These are phyloP conservation scores for Chlorella variabilis DNA, from an alignment of 163 green algal species.

Conservation along the genomic window DNA sequence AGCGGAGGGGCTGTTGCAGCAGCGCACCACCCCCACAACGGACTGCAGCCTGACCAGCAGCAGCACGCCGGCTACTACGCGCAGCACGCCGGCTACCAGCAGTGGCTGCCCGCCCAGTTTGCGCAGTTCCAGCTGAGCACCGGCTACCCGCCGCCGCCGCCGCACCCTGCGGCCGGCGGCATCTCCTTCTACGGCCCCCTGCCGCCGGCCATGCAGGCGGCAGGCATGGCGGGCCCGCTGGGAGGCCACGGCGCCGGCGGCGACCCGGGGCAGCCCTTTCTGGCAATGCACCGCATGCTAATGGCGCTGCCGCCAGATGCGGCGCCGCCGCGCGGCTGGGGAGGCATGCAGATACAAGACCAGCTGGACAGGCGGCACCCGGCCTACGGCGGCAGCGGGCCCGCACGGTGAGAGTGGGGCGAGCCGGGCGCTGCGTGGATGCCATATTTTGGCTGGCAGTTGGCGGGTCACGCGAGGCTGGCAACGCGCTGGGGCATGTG, in stretches of 20 bases:
- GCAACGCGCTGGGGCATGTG: too few species aligned
- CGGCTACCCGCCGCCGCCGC: not conserved
- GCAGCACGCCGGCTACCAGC: conserved; percentile 21
- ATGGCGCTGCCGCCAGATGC: not conserved
- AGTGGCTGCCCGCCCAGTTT: conserved; percentile 38
- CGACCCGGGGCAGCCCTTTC: not conserved
- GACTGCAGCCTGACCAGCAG: not conserved
- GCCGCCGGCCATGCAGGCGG: not conserved
- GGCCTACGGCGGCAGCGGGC: not conserved
- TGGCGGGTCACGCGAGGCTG: too few species aligned
- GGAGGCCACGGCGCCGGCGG: not conserved
- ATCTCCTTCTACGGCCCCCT: not conserved
- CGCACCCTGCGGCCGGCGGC: not conserved
- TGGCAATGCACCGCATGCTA: too few species aligned
- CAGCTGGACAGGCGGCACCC: not conserved
- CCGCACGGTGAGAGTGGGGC: too few species aligned
- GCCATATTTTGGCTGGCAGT: too few species aligned
- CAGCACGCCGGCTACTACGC: not conserved
- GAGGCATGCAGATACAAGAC: conserved; percentile 20
- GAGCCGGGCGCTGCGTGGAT: too few species aligned
- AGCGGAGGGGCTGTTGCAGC: too few species aligned
- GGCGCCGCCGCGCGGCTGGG: not conserved
- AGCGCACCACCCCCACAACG: too few species aligned
- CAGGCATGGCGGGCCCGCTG: not conserved
- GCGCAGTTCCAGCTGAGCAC: not conserved